Evolutionary conservation across 129 eudicot genomes (phyloP), one percentile per base, ranked within the genome.

Genomic region (Lonicera japonica): DNA sequence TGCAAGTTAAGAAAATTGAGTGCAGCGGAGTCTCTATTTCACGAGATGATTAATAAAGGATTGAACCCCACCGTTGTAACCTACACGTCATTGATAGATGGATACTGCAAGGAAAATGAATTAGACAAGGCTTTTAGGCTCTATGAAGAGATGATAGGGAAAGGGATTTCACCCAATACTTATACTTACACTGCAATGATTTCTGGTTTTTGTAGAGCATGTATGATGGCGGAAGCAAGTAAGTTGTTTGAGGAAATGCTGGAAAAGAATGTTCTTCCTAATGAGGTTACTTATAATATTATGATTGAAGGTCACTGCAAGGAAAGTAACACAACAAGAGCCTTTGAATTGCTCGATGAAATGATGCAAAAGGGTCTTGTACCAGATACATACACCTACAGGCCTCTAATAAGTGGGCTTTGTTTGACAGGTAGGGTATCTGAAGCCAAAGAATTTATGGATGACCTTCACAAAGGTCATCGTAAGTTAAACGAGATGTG

Each of bases 301-400:
- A 73, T 92, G 75, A 92, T 92, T 40, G 95, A 88, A 29, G 99
- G 96, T 16, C 53, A 74, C 53, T 85, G 87, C 64, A 82, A 64
- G 74, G 79, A 63, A 56, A 87, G 90, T 8, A 78, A 88, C 56
- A 58, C 66, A 0, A 69, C 61, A 55, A 81, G 67, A 64, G 99
- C 95, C 21, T 92, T 87, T 41, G 77, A 79, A 55, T 62, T 88
- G 79, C 62, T 77, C 36, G 74, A 80, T 45, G 81, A 92, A 46
- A 92, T 92, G 99, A 59, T 70, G 64, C 55, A 74, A 29, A 92
- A 80, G 69, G 88, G 80, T 71, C 89, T 87, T 22, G 70, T 74
- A 38, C 95, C 99, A n/a, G 96, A 92, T 70, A 78, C 96, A 5
- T 88, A 84, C 61, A 88, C 99, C 16, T 88, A 72, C 53, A 85